Conservation (phyloP, 495 filamentous ascomycete species). For the Friedmanniomyces simplex region DNA sequence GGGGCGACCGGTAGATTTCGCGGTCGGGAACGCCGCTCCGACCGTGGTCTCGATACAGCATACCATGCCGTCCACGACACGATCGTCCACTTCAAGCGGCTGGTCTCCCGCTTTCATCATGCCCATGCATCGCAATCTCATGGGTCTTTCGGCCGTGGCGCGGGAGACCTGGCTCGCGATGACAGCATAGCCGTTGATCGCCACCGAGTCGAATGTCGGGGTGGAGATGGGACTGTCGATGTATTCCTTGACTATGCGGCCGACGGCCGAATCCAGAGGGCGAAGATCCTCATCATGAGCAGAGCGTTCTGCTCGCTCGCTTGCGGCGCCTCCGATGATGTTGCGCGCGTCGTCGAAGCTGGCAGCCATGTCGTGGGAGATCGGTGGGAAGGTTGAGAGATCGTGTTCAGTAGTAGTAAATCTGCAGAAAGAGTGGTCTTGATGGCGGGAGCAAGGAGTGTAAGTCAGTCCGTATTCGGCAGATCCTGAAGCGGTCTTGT, state of each 20-base stretch:
- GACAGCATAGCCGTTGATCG: constrained; percentile 11
- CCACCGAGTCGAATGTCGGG: constrained; percentile 2
- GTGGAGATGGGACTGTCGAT: constrained; percentile 6
- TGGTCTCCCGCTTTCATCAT: constrained; percentile 1
- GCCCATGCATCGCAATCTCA: neutral
- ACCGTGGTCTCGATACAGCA: constrained; percentile 4
- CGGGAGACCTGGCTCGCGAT: neutral
- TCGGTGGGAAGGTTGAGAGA: too few relatives aligned
- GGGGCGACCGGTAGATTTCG: neutral
- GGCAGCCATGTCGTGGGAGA: neutral
- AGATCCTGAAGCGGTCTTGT: too few relatives aligned
- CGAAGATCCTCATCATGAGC: neutral
- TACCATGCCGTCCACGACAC: neutral
- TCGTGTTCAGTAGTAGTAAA: too few relatives aligned
- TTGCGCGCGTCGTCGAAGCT: constrained; percentile 8
- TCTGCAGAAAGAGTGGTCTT: too few relatives aligned
- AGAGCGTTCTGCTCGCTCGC: neutral
- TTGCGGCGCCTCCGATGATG: constrained; percentile 1
- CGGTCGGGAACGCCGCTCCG: constrained; percentile 4
- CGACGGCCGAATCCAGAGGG: constrained; percentile 1
- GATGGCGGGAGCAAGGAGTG: too few relatives aligned
- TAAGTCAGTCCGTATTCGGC: too few relatives aligned
- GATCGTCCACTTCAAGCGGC: neutral
- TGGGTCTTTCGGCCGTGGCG: neutral
- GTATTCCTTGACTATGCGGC: neutral